phyloP scores from a whole-genome alignment of 306 rosid genomes.

The Prunus padus region DNA sequence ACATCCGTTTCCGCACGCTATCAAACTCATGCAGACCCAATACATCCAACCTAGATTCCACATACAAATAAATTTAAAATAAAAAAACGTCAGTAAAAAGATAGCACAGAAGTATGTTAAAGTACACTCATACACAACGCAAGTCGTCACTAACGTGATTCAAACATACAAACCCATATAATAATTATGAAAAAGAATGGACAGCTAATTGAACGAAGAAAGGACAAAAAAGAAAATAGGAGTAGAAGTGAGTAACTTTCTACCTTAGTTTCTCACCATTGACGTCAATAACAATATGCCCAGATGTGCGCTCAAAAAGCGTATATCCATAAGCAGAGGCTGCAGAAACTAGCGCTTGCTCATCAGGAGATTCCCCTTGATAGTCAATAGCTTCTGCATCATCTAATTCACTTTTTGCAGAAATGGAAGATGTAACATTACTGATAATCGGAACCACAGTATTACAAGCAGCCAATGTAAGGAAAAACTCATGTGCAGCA shows the following conservation, averaged over 20 bases:
- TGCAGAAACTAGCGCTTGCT: slow-evolving; percentile 94
- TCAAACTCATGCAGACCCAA: slow-evolving; percentile 98
- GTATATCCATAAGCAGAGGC: slow-evolving; percentile 94
- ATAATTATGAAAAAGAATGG: not conserved
- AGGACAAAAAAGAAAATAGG: slow-evolving; percentile 20
- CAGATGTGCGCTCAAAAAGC: slow-evolving; percentile 95
- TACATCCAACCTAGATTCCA: slow-evolving; percentile 79
- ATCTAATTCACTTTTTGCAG: slow-evolving; percentile 41
- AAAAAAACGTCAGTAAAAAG: not conserved
- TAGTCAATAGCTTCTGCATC: slow-evolving; percentile 49
- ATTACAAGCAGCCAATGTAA: slow-evolving; percentile 94
- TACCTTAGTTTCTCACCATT: slow-evolving; percentile 96
- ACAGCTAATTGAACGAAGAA: not conserved
- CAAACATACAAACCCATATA: not conserved
- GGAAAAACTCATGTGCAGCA: slow-evolving; percentile 86
- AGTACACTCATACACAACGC: not conserved
- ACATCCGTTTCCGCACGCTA: slow-evolving; percentile 94
- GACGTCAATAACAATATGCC: slow-evolving; percentile 88
- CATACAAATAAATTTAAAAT: not conserved
- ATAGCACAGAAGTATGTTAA: not conserved
- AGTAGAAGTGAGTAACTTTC: slow-evolving; percentile 36
- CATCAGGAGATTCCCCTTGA: slow-evolving; percentile 99
- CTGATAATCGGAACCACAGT: slow-evolving; percentile 78
- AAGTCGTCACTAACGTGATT: not conserved
- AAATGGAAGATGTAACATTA: slow-evolving; percentile 37